A percentile compares a stretch with the other conserved stretches of the same genome.
These are phyloP conservation scores for Wickerhamiella qilinensis DNA, from an alignment of 805 yeast genomes.

Conservation along the genomic window DNA sequence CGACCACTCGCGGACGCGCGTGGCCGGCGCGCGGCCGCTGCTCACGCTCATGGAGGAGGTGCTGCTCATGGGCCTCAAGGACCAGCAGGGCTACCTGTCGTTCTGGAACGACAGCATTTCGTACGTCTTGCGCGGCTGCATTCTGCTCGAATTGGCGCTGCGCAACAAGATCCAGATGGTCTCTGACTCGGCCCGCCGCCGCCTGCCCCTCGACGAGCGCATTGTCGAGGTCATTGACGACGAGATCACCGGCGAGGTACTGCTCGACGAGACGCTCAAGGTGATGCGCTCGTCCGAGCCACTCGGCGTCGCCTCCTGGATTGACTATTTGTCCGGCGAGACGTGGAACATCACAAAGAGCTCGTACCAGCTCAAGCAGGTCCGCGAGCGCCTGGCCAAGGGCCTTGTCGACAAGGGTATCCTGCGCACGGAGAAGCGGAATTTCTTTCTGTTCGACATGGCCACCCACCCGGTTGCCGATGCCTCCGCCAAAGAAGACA, in stretches of 20 bases:
- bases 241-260: slow-evolving; percentile 82
- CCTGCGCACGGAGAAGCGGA: slow-evolving; percentile 86
- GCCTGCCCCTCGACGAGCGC: slow-evolving; percentile 78
- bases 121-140: slow-evolving; percentile 90
- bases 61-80: slow-evolving; percentile 79
- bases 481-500: slow-evolving; percentile 63
- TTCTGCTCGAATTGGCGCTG: slow-evolving; percentile 78
- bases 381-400: slow-evolving; percentile 87
- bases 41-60: slow-evolving; percentile 96
- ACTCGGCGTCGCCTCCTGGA: slow-evolving; percentile 75
- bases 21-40: slow-evolving; percentile 40
- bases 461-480: slow-evolving; percentile 96
- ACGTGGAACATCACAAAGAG: slow-evolving; percentile 95
- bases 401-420: slow-evolving; percentile 96
- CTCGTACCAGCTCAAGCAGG: slow-evolving; percentile 91
- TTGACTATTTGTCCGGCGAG: slow-evolving; percentile 79
- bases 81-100: slow-evolving; percentile 87
- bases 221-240: slow-evolving; percentile 75
- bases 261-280: slow-evolving; percentile 83
- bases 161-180: slow-evolving; percentile 78
- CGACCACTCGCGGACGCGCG: slow-evolving; percentile 30
- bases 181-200: slow-evolving; percentile 80
- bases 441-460: slow-evolving; percentile 90
- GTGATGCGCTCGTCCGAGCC: slow-evolving; percentile 77
- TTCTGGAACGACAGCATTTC: slow-evolving; percentile 98